A percentile compares a stretch with the other conserved stretches of the same genome.
These are phyloP conservation scores for Pythium dissimile DNA, from an alignment of 352 stramenopile genomes.

Conservation along the genomic window DNA sequence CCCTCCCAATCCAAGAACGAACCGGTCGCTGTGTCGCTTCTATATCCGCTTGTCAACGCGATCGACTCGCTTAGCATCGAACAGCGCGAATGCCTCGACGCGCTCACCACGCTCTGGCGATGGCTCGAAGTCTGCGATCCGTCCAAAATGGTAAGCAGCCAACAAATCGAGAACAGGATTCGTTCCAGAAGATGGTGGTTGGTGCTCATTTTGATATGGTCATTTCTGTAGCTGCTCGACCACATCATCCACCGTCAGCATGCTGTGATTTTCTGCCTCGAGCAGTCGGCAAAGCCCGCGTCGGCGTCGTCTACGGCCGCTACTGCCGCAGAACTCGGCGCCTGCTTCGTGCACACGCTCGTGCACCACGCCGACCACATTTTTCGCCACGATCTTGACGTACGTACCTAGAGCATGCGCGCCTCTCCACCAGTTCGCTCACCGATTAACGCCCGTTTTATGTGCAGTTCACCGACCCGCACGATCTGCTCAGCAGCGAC, in stretches of 20 bases:
- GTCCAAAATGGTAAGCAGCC: slow-evolving; percentile 35
- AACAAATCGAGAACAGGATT: neutral
- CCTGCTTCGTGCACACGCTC: slow-evolving; percentile 63
- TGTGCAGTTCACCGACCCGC: slow-evolving; percentile 24
- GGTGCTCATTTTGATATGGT: neutral
- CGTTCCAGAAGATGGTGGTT: neutral
- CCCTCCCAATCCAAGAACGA: slow-evolving; percentile 16
- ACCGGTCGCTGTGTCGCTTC: slow-evolving; percentile 29
- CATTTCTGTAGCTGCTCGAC: slow-evolving; percentile 32
- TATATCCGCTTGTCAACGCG: slow-evolving; percentile 72
- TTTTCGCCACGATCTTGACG: slow-evolving; percentile 56
- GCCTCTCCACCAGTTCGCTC: slow-evolving; percentile 9
- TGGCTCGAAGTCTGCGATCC: slow-evolving; percentile 35
- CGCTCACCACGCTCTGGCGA: slow-evolving; percentile 52
- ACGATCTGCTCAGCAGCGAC: slow-evolving; percentile 44
- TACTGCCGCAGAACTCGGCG: slow-evolving; percentile 22
- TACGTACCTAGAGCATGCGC: slow-evolving; percentile 6
- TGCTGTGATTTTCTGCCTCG: slow-evolving; percentile 31
- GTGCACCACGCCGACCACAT: slow-evolving; percentile 63
- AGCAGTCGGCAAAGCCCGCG: neutral
- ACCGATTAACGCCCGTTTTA: neutral
- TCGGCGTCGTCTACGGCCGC: neutral
- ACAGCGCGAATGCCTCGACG: slow-evolving; percentile 69
- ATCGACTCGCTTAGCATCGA: slow-evolving; percentile 66
- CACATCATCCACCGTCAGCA: slow-evolving; percentile 40